Conservation (phyloP, 306 rosid species). For the Sphenostylis stenocarpa region DNA sequence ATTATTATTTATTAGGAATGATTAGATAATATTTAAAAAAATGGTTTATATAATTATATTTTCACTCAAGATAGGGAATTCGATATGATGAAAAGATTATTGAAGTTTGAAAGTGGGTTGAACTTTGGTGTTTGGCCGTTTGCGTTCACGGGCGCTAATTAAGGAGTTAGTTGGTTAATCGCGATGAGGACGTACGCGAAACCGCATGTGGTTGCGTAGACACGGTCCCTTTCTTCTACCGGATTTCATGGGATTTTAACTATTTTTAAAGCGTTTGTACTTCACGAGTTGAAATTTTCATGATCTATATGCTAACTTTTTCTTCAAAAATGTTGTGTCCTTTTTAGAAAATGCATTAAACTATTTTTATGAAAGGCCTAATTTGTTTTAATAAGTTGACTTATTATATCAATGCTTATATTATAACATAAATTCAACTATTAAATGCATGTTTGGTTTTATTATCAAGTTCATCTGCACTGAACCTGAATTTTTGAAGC, state of each 20-base stretch:
- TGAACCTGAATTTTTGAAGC: neutral
- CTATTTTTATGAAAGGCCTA: neutral
- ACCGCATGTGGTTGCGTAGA: constrained; percentile 9
- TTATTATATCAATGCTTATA: neutral
- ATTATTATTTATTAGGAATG: no score
- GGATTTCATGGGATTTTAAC: constrained; percentile 11
- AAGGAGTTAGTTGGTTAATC: neutral
- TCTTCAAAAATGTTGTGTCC: neutral
- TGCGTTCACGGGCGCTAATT: constrained; percentile 9
- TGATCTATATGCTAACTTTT: neutral
- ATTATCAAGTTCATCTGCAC: neutral
- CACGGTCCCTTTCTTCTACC: constrained; percentile 27
- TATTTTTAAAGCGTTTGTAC: neutral
- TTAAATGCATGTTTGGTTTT: no score
- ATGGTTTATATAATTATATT: no score
- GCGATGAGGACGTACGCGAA: constrained; percentile 16
- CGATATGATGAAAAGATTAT: neutral
- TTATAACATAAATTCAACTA: neutral
- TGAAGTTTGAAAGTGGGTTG: constrained; percentile 16
- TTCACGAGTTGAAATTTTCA: neutral
- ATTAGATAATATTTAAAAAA: no score
- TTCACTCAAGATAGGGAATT: no score
- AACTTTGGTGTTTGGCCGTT: constrained; percentile 18
- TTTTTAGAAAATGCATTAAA: neutral
- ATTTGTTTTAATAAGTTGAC: neutral